A percentile compares a stretch with the other conserved stretches of the same genome.
phyloP scores from a whole-genome alignment of 176 grass and related monocot species.

The Oryza glaberrima region DNA sequence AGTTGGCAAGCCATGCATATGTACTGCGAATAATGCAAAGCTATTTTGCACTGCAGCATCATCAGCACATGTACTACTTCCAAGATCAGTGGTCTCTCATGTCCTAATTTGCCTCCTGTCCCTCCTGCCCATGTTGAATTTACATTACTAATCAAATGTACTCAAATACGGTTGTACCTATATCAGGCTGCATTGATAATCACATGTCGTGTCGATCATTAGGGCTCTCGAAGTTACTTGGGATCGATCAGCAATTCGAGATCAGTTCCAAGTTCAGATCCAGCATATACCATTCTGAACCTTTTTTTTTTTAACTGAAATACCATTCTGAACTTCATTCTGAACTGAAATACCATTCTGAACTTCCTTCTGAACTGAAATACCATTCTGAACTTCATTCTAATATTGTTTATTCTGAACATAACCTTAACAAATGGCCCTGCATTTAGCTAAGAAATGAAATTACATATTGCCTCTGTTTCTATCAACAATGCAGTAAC shows the following conservation, averaged over 20 bases:
- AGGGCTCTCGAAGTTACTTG: neutral
- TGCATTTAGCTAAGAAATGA: neutral
- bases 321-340: neutral
- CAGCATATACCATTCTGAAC: neutral
- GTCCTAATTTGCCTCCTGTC: neutral
- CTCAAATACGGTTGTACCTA: neutral
- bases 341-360: neutral
- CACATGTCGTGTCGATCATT: neutral
- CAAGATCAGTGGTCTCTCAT: neutral
- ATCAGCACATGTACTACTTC: neutral
- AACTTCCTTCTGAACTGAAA: too few species aligned
- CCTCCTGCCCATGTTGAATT: neutral
- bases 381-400: neutral
- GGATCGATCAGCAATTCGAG: neutral
- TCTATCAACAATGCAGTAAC: too few species aligned
- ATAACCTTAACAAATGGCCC: neutral
- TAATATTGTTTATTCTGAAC: neutral
- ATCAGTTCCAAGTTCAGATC: neutral
- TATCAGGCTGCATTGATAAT: neutral
- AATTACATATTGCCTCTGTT: too few species aligned
- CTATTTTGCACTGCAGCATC: constrained; percentile 2
- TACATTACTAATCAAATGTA: neutral
- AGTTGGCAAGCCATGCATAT: constrained; percentile 18
- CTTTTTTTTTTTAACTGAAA: too few species aligned
- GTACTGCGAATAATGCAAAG: neutral